Conservation (phyloP, 331 rosid species). For the Erythrophleum ivorense region DNA sequence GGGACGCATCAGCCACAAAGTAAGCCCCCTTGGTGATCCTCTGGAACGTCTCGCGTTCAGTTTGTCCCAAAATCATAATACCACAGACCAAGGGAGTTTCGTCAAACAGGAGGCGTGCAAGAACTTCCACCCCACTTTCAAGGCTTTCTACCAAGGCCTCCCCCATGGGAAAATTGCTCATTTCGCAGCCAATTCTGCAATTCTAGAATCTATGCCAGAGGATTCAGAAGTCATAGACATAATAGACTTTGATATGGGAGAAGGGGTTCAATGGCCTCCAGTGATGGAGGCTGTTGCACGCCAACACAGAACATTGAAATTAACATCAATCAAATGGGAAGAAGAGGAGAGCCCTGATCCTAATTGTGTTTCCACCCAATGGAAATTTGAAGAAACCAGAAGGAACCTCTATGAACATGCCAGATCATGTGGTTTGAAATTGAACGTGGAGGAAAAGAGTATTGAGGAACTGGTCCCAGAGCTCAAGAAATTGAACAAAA, state of each 20-base stretch:
- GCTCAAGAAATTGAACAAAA: constrained; percentile 45
- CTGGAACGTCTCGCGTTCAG: constrained; percentile 57
- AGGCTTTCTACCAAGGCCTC: constrained; percentile 51
- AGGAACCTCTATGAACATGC: constrained; percentile 53
- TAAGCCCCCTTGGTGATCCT: constrained; percentile 53
- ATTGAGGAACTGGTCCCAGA: constrained; percentile 54
- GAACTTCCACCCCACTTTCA: constrained; percentile 44
- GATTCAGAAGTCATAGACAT: constrained; percentile 56
- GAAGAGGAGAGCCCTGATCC: constrained; percentile 29
- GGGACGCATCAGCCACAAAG: constrained; percentile 53
- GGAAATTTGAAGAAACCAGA: constrained; percentile 53
- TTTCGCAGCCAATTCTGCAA: constrained; percentile 54
- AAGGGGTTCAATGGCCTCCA: constrained; percentile 60
- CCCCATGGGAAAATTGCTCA: constrained; percentile 62
- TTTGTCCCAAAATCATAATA: constrained; percentile 36
- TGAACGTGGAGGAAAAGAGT: constrained; percentile 56
- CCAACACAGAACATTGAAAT: constrained; percentile 40
- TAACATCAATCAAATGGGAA: constrained; percentile 60
- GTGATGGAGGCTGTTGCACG: constrained; percentile 51
- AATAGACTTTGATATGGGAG: constrained; percentile 56
- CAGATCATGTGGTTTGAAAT: constrained; percentile 46
- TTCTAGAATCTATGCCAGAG: constrained; percentile 52
- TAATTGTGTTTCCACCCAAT: constrained; percentile 23
- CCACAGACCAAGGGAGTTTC: constrained; percentile 36
- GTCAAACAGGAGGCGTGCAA: constrained; percentile 57